These are phyloP conservation scores for Populus davidiana DNA, from an alignment of 345 rosid species.

Conservation along the genomic window DNA sequence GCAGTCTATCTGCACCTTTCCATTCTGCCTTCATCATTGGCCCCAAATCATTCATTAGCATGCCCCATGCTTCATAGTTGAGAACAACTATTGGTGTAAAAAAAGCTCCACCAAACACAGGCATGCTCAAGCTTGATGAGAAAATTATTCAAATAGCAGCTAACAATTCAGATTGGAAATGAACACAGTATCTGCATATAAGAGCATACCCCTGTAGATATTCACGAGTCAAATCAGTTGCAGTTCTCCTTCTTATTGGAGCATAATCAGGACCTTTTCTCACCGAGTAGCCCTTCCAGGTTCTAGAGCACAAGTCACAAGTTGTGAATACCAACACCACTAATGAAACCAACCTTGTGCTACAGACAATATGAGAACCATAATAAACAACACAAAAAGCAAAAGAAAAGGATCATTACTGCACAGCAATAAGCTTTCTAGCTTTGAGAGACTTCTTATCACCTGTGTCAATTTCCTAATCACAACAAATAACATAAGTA, in stretches of 20 bases:
- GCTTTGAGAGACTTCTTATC: conserved; percentile 58
- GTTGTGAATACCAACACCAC: background rate
- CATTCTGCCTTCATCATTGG: background rate
- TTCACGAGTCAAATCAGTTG: conserved; percentile 89
- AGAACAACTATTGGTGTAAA: background rate
- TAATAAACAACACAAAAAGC: background rate
- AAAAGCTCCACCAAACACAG: background rate
- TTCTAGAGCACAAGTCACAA: conserved; percentile 36
- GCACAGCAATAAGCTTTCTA: conserved; percentile 70
- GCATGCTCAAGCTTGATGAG: background rate
- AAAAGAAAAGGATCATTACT: conserved; percentile 39
- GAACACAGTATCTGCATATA: background rate
- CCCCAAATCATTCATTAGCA: background rate
- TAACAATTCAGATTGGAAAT: background rate
- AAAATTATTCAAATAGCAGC: background rate
- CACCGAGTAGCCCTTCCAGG: conserved; percentile 80
- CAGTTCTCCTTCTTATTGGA: conserved; percentile 63
- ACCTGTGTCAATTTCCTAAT: conserved; percentile 61
- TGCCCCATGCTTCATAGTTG: background rate
- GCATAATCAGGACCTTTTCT: conserved; percentile 82
- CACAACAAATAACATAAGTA: conserved; percentile 7
- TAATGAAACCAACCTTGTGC: background rate
- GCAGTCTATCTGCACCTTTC: too few relatives aligned
- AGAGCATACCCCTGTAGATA: conserved; percentile 66
- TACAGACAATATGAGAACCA: conserved; percentile 4